phyloP scores from a whole-genome alignment of 192 early-diverging fungal species.

The Entomortierella beljakovae region DNA sequence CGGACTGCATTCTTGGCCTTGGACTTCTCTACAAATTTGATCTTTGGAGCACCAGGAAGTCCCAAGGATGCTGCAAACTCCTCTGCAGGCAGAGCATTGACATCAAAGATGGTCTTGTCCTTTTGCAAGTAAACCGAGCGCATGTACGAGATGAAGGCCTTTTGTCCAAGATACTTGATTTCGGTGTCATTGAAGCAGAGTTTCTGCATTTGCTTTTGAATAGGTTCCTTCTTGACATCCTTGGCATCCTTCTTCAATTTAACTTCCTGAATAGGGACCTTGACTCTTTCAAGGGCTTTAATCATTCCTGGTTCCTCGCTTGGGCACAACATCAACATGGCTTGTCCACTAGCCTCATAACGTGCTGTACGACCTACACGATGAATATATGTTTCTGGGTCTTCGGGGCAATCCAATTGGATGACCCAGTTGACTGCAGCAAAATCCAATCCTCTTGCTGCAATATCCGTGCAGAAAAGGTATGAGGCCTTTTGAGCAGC shows the following conservation, averaged over 20 bases:
- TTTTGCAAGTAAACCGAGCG: slow-evolving; percentile 91
- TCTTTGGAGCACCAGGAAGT: slow-evolving; percentile 94
- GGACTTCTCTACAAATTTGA: slow-evolving; percentile 87
- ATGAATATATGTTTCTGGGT: slow-evolving; percentile 97
- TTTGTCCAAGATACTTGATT: slow-evolving; percentile 97
- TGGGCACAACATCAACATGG: slow-evolving; percentile 88
- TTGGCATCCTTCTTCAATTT: slow-evolving; percentile 78
- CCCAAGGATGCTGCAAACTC: slow-evolving; percentile 91
- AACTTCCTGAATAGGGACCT: slow-evolving; percentile 92
- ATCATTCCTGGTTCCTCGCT: slow-evolving; percentile 90
- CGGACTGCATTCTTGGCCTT: slow-evolving; percentile 79
- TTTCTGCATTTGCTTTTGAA: slow-evolving; percentile 86
- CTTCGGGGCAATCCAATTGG: slow-evolving; percentile 97
- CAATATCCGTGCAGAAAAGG: slow-evolving; percentile 95
- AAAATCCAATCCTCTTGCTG: slow-evolving; percentile 97
- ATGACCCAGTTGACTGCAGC: slow-evolving; percentile 99
- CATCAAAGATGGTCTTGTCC: slow-evolving; percentile 93
- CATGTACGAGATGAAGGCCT: slow-evolving; percentile 96
- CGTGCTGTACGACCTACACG: slow-evolving; percentile 98
- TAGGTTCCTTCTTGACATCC: slow-evolving; percentile 76
- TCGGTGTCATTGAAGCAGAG: slow-evolving; percentile 95
- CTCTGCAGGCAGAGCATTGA: slow-evolving; percentile 86
- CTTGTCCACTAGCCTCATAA: slow-evolving; percentile 89
- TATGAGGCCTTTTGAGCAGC: slow-evolving; percentile 78
- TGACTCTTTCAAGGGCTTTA: slow-evolving; percentile 72